phyloP scores from a whole-genome alignment of 2,329 filamentous ascomycete species.

The Dichotomopilus funicola region DNA sequence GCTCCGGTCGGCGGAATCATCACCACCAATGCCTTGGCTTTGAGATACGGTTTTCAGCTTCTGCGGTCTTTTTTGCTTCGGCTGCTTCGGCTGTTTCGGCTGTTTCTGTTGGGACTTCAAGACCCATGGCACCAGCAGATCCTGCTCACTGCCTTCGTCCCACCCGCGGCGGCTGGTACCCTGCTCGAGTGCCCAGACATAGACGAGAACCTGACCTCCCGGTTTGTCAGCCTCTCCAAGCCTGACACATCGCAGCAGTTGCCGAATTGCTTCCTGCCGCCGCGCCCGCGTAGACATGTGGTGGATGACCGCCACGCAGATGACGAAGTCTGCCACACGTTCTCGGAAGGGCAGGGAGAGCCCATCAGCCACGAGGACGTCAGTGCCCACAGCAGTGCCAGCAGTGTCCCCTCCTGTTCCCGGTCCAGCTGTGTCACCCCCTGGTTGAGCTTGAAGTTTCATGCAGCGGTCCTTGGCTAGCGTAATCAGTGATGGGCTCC shows the following conservation, averaged over 20 bases:
- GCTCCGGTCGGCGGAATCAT: slow-evolving; percentile 7
- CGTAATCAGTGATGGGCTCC: slow-evolving; percentile 54
- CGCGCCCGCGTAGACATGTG: slow-evolving; percentile 76
- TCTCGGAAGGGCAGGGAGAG: slow-evolving; percentile 72
- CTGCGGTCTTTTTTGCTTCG: slow-evolving; percentile 6
- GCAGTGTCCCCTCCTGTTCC: slow-evolving; percentile 15
- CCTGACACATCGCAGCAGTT: slow-evolving; percentile 62
- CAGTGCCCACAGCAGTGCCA: slow-evolving; percentile 38
- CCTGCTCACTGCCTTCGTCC: slow-evolving; percentile 76
- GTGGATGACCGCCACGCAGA: slow-evolving; percentile 90
- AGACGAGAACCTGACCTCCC: slow-evolving; percentile 66
- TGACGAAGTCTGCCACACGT: slow-evolving; percentile 65
- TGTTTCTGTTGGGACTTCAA: slow-evolving; percentile 40
- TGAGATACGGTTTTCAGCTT: background rate
- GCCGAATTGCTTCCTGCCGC: slow-evolving; percentile 63
- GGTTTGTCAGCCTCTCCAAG: slow-evolving; percentile 12
- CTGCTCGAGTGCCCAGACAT: slow-evolving; percentile 96
- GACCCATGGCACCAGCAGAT: slow-evolving; percentile 95
- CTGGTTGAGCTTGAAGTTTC: slow-evolving; percentile 13
- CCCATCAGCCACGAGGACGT: slow-evolving; percentile 73
- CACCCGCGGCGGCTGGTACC: slow-evolving; percentile 78
- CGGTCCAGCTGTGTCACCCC: slow-evolving; percentile 3
- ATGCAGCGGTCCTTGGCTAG: slow-evolving; percentile 38
- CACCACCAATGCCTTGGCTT: slow-evolving; percentile 3
- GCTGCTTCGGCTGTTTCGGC: slow-evolving; percentile 27